Evolutionary conservation across 2,329 filamentous ascomycete genomes (phyloP), one percentile per base, ranked within the genome.

Genomic region (Colletotrichum noveboracense): DNA sequence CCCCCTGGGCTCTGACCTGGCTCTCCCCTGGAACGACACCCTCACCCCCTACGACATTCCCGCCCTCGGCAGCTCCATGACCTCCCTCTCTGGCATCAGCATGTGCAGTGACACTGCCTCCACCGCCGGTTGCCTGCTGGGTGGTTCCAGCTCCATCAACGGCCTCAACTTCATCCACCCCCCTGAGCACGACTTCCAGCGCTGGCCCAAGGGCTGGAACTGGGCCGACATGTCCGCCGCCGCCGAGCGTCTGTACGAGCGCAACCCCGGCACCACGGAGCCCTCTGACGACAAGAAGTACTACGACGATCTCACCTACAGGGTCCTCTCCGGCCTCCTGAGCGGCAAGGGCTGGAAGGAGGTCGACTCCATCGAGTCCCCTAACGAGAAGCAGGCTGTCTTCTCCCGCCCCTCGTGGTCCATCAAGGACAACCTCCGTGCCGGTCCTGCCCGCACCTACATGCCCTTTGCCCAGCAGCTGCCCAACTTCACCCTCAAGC

Each of bases 331-430:
- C 18, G 62, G 69, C 28, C 73, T 75, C 16, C 69, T 75, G 38
- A 43, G 30, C 26, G 69, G 21, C 56, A 75, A 75, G 56, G 73
- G 73, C 55, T 75, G 73, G 73, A 64, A n/a, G 6, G 62, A 75
- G 69, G 69, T 75, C 38, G 82, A 80, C 67, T 90, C 89, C 1
- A 82, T 82, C 8, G 89, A 91, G 26, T 75, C 73, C 6, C 73
- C 73, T 26, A 64, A 75, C 64, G n/a, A 72, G 24, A 75, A 75
- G 64, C n/a, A 67, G 30, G 32, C 56, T 16, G 69, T 75, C 24
- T 75, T 67, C 64, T 75, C 73, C 21, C 73, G 73, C 13, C 73
- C 73, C 28, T 56, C 73, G 8, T 75, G 69, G 56, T 75, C 73
- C 43, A 72, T 75, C 32, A 75, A 75, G 73, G n/a, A 75, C 56